A percentile compares a stretch with the other conserved stretches of the same genome.
Evolutionary conservation across 106 monocot genomes (phyloP).

Genomic region (Ottelia alismoides): DNA sequence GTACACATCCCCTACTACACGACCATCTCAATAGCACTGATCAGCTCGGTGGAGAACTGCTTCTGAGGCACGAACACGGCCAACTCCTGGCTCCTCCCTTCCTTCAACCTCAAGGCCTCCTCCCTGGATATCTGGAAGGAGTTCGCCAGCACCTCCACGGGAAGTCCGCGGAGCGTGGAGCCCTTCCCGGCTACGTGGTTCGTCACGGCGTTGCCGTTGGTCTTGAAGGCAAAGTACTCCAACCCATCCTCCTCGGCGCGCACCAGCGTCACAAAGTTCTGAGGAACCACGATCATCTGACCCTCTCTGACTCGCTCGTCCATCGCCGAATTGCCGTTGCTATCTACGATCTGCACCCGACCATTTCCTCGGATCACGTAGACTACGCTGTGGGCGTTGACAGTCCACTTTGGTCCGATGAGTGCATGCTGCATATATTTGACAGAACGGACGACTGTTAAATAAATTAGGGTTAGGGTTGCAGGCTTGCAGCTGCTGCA

Average conservation of each 20-base stretch:
- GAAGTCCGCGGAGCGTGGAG: constrained; percentile 7
- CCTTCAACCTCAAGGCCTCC: no score
- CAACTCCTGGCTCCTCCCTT: no score
- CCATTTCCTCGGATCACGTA: constrained; percentile 10
- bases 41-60: no score
- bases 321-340: not conserved
- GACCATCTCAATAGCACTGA: no score
- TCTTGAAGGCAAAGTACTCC: constrained; percentile 19
- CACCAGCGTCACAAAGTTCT: constrained; percentile 15
- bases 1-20: no score
- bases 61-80: no score
- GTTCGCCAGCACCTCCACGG: no score
- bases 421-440: constrained; percentile 14
- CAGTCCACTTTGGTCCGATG: constrained; percentile 12
- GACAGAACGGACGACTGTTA: no score
- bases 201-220: constrained; percentile 14
- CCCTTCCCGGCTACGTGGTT: constrained; percentile 9
- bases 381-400: constrained; percentile 22
- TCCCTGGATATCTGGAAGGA: constrained; percentile 13
- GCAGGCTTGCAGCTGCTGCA: no score
- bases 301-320: constrained; percentile 8
- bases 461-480: no score
- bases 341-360: constrained; percentile 11
- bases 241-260: constrained; percentile 5
- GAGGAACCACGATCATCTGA: constrained; percentile 16